phyloP scores from a whole-genome alignment of 2,329 filamentous ascomycete genomes.

The Fusarium chaquense region DNA sequence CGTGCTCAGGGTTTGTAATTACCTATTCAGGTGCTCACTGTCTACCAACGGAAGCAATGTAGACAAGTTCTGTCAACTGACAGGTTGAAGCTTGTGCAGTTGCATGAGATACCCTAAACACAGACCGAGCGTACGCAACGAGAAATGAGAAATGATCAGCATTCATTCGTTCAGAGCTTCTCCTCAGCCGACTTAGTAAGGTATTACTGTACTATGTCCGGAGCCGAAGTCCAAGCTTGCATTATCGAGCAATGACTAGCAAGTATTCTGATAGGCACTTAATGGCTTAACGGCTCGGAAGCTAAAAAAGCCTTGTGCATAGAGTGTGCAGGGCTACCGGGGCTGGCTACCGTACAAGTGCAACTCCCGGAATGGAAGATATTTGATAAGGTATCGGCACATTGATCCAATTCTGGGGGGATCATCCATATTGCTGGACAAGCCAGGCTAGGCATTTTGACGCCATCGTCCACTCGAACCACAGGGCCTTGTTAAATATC shows the following conservation, averaged over 20 bases:
- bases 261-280: slow-evolving; percentile 7
- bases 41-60: background rate
- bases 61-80: background rate
- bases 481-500: slow-evolving; percentile 18
- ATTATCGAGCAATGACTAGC: slow-evolving; percentile 5
- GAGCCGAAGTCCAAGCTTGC: slow-evolving; percentile 23
- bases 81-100: background rate
- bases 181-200: slow-evolving; percentile 4
- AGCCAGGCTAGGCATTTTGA: slow-evolving; percentile 19
- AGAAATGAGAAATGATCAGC: background rate
- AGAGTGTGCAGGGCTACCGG: background rate
- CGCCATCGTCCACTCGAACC: slow-evolving; percentile 41
- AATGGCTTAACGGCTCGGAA: slow-evolving; percentile 38
- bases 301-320: slow-evolving; percentile 24
- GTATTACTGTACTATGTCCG: slow-evolving; percentile 4
- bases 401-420: slow-evolving; percentile 35
- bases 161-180: background rate
- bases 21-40: background rate
- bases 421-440: slow-evolving; percentile 41
- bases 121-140: background rate
- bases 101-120: slow-evolving; percentile 16
- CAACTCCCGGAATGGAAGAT: slow-evolving; percentile 1
- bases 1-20: background rate
- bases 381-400: slow-evolving; percentile 19
- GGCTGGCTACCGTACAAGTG: background rate